Evolutionary conservation across 345 rosid species (phyloP).

Genomic region (Acer saccharum): DNA sequence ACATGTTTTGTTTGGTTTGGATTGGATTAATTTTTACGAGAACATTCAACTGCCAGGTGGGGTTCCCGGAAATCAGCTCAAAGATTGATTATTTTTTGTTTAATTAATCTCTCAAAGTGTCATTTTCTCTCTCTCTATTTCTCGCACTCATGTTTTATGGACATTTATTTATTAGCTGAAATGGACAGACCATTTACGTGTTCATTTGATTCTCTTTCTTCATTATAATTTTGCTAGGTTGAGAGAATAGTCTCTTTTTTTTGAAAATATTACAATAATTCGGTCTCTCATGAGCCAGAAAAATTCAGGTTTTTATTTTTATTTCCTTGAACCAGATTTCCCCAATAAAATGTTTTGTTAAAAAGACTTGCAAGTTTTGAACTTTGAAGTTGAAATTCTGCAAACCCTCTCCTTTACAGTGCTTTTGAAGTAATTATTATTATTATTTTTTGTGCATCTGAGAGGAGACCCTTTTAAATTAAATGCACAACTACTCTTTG

Average conservation of each 20-base stretch:
- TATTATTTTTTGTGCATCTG: not conserved
- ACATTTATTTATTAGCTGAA: constrained; percentile 23
- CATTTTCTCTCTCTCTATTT: constrained; percentile 1
- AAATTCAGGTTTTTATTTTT: not conserved
- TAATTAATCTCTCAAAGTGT: not conserved
- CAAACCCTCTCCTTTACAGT: not conserved
- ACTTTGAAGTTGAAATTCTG: constrained; percentile 14
- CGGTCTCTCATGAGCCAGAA: constrained; percentile 18
- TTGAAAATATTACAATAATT: too few species aligned
- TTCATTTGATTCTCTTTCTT: constrained; percentile 8
- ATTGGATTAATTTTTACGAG: not conserved
- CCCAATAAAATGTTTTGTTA: constrained; percentile 1
- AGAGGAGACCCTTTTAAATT: constrained; percentile 18
- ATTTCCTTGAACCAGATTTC: constrained; percentile 21
- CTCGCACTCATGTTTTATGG: not conserved
- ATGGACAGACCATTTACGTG: constrained; percentile 28
- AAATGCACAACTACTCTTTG: constrained; percentile 31
- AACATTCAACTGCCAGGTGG: constrained; percentile 3
- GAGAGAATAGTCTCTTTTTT: not conserved
- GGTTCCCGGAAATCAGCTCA: constrained; percentile 12
- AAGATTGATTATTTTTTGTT: constrained; percentile 15
- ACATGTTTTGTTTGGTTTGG: not conserved
- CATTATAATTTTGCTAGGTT: constrained; percentile 12
- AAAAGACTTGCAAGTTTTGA: constrained; percentile 12
- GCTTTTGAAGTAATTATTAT: not conserved